Evolutionary conservation across 495 filamentous ascomycete species (phyloP).

Genomic region (Apiosordaria backusii): DNA sequence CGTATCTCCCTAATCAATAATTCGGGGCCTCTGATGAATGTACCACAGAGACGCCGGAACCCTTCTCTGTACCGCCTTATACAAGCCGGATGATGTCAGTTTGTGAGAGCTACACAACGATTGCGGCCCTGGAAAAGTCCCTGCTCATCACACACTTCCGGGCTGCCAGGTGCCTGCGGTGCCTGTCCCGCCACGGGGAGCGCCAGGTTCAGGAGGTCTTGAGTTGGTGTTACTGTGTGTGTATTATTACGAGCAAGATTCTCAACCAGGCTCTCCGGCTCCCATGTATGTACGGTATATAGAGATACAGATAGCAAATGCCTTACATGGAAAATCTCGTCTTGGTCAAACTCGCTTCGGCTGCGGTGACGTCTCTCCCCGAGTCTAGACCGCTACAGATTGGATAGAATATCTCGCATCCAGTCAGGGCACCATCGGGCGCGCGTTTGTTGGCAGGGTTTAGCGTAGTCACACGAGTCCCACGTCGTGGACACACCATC

Average conservation of each 20-base stretch:
- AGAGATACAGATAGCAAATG: not conserved
- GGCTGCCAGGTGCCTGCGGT: not conserved
- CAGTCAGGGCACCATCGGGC: not conserved
- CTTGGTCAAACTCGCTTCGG: not conserved
- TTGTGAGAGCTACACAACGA: not conserved
- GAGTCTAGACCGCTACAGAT: not conserved
- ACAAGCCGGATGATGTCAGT: constrained; percentile 3
- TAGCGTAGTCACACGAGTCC: not conserved
- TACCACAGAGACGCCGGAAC: constrained; percentile 8
- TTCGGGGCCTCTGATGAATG: not conserved
- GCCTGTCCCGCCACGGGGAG: not conserved
- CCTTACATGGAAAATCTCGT: not conserved
- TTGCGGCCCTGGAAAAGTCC: constrained; percentile 11
- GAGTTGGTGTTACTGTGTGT: too few species aligned
- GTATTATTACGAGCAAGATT: too few species aligned
- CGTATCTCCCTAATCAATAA: constrained; percentile 9
- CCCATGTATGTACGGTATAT: not conserved
- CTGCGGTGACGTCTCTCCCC: not conserved
- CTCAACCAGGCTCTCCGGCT: too few species aligned
- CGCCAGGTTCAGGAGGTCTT: not conserved
- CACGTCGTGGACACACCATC: constrained; percentile 2
- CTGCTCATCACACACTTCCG: constrained; percentile 2
- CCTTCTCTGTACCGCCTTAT: constrained; percentile 6
- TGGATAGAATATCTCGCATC: not conserved
- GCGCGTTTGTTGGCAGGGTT: not conserved